Evolutionary conservation across 2,329 filamentous ascomycete species (phyloP), one percentile per base, ranked within the genome.

Genomic region (Diaporthe sp.): DNA sequence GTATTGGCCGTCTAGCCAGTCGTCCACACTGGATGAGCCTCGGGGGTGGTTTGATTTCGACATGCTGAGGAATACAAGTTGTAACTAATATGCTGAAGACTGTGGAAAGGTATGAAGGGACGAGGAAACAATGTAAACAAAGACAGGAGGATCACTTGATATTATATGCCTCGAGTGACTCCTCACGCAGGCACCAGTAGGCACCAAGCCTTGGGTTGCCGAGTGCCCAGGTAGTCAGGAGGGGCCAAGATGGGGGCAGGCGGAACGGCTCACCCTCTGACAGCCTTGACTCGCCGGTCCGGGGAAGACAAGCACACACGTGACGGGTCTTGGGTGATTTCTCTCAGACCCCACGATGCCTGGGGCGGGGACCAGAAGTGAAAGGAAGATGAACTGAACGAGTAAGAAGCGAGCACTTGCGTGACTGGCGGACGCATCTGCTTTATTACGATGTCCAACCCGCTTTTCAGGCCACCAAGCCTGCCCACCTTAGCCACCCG

Each of bases 1-100:
- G 13, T 74, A 74, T 13, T 76, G 74, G 68, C 74, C 49, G 12
- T 76, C 72, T 9, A 77, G 69, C 76, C 76, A 77, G 59, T 76
- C 68, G 34, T 74, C 28, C 8, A 77, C 76, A 39, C 67, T 67
- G 5, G 76, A 72, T 61, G 72, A 69, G 9, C 44, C 37, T 44
- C 59, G 31, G 44, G 69, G 31, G 15, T 44, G n/a, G 28, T 22
- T 59, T 74, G 74, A 65, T 34, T 37, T 57, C 8, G 75, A 59
- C 75, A 77, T 77, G 46, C 28, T 68, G 22, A 46, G 8, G 12
- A 8, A 22, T 25, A 22, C 19, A 15, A 55, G 25, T 31, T 31
- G 2, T 59, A 22, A 7, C 34, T 10, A 34, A 46, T 10, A 46
- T 28, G 39, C 12, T 15, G 12, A 19, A n/a, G 22, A 22, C 3